phyloP scores from a whole-genome alignment of 192 early-diverging fungal species.

The Coemansia sp. region DNA sequence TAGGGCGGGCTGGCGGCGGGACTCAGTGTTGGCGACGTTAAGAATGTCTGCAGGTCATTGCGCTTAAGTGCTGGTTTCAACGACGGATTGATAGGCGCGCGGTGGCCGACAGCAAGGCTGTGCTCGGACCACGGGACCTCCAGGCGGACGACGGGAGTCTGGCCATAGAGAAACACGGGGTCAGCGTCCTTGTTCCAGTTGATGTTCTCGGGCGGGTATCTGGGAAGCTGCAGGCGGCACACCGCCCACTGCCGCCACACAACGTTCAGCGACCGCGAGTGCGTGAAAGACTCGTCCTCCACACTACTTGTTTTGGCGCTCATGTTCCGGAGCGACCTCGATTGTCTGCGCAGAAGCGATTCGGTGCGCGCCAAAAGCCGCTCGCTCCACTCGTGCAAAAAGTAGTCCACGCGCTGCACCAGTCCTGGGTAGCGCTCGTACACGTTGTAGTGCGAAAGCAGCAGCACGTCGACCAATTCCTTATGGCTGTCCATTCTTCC shows the following conservation, averaged over 20 bases:
- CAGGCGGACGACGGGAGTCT: slow-evolving; percentile 43
- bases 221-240: slow-evolving; percentile 36
- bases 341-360: slow-evolving; percentile 35
- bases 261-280: slow-evolving; percentile 47
- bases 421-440: slow-evolving; percentile 54
- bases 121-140: slow-evolving; percentile 44
- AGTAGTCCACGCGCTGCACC: slow-evolving; percentile 55
- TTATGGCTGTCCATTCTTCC: slow-evolving; percentile 37
- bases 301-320: slow-evolving; percentile 12
- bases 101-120: slow-evolving; percentile 10
- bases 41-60: slow-evolving; percentile 49
- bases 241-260: slow-evolving; percentile 54
- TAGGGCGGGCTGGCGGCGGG: slow-evolving; percentile 38
- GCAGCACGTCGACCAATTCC: slow-evolving; percentile 48
- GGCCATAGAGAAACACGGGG: slow-evolving; percentile 53
- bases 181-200: slow-evolving; percentile 59
- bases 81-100: neutral
- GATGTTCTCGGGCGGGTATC: slow-evolving; percentile 51
- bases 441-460: slow-evolving; percentile 46
- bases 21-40: slow-evolving; percentile 51
- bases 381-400: slow-evolving; percentile 47
- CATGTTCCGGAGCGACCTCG: slow-evolving; percentile 18
- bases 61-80: slow-evolving; percentile 50
- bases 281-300: slow-evolving; percentile 43
- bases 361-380: slow-evolving; percentile 45